These are phyloP conservation scores for Penicillium canescens DNA, from an alignment of 495 filamentous ascomycete genomes.

Conservation along the genomic window DNA sequence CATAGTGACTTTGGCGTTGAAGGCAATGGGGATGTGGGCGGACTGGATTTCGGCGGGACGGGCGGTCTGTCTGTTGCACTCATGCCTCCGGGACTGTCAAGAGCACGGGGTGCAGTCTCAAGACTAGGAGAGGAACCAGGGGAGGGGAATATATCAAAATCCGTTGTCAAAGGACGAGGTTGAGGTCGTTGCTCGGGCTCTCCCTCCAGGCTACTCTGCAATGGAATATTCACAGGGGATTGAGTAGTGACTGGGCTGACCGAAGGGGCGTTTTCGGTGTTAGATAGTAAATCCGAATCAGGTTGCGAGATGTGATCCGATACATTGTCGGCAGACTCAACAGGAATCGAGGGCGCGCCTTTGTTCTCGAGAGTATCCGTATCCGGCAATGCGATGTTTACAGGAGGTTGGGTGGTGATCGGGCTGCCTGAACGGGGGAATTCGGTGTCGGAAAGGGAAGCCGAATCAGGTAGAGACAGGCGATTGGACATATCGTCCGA, in stretches of 20 bases:
- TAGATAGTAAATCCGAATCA: constrained; percentile 15
- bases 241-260: constrained; percentile 14
- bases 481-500: too few relatives aligned
- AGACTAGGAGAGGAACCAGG: not conserved
- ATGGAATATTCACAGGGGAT: constrained; percentile 6
- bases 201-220: constrained; percentile 15
- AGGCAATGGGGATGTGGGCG: constrained; percentile 35
- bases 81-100: constrained; percentile 14
- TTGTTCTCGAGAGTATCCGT: too few relatives aligned
- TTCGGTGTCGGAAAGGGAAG: too few relatives aligned
- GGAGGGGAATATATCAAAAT: constrained; percentile 2
- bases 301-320: constrained; percentile 13
- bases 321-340: constrained; percentile 15
- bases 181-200: constrained; percentile 9
- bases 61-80: constrained; percentile 30
- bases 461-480: too few relatives aligned
- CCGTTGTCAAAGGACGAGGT: constrained; percentile 1
- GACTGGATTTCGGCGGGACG: constrained; percentile 43
- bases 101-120: constrained; percentile 16
- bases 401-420: too few relatives aligned
- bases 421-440: too few relatives aligned
- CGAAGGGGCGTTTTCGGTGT: constrained; percentile 23
- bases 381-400: too few relatives aligned
- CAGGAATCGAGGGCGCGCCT: constrained; percentile 14
- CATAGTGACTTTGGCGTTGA: constrained; percentile 32